Percentiles rank a stretch among this genome's conserved stretches.
Evolutionary conservation across 1,284 basidiomycete species (phyloP).

Genomic region (Grifola frondosa): DNA sequence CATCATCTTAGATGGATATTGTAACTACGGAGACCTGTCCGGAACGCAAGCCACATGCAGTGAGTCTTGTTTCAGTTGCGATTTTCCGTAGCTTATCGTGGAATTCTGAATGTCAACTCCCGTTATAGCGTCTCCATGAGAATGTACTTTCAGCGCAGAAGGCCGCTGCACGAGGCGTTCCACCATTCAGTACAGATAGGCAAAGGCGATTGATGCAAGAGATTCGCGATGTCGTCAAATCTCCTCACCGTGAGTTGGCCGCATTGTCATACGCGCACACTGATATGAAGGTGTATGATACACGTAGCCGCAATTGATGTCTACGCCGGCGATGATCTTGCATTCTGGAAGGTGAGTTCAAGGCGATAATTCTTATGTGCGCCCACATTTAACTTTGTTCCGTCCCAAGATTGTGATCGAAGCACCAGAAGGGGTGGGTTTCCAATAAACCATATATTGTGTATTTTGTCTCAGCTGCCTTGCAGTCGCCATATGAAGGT

Average conservation of each 20-base stretch:
- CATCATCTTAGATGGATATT: constrained; percentile 8
- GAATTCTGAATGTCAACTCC: neutral
- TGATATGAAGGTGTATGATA: neutral
- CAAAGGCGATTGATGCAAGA: constrained; percentile 14
- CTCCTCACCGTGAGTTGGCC: constrained; percentile 7
- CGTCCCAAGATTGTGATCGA: constrained; percentile 13
- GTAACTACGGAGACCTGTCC: constrained; percentile 10
- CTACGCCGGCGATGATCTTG: constrained; percentile 10
- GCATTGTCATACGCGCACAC: neutral
- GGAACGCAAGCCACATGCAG: constrained; percentile 10
- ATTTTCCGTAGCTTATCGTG: too few relatives aligned
- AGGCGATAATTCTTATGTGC: neutral
- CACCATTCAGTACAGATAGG: constrained; percentile 4
- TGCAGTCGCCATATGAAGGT: constrained; percentile 11
- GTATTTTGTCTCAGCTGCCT: neutral
- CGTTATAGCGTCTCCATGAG: constrained; percentile 1
- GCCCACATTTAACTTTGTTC: neutral
- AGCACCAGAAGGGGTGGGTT: constrained; percentile 9
- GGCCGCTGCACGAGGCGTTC: constrained; percentile 2
- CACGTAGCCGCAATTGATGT: constrained; percentile 10
- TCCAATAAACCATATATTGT: neutral
- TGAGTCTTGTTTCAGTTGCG: constrained; percentile 3
- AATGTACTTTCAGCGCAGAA: constrained; percentile 1
- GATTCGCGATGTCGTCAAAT: constrained; percentile 10
- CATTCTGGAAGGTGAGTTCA: constrained; percentile 13